A percentile compares a stretch with the other conserved stretches of the same genome.
These are phyloP conservation scores for Barnettozyma hawaiiensis DNA, from an alignment of 1,139 yeast species.

Conservation along the genomic window DNA sequence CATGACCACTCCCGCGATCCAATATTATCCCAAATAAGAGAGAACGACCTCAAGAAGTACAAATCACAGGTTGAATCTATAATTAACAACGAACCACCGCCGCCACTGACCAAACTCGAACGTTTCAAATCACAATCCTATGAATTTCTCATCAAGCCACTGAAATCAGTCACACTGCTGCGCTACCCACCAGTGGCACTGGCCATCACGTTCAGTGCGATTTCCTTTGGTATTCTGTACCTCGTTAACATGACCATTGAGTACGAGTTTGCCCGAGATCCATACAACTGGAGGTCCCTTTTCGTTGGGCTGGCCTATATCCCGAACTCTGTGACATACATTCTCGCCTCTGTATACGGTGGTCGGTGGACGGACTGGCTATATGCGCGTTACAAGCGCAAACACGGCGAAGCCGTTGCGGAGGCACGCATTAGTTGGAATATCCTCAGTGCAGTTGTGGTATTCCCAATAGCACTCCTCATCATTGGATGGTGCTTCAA, in stretches of 20 bases:
- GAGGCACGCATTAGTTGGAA: slow-evolving; percentile 80
- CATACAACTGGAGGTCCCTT: slow-evolving; percentile 63
- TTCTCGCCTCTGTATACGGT: slow-evolving; percentile 67
- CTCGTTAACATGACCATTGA: slow-evolving; percentile 73
- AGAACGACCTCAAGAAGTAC: slow-evolving; percentile 27
- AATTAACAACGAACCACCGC: too few species aligned
- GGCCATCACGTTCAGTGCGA: slow-evolving; percentile 58
- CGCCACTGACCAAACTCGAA: slow-evolving; percentile 15
- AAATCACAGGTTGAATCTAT: slow-evolving; percentile 25
- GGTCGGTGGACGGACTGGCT: slow-evolving; percentile 75
- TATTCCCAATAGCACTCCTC: slow-evolving; percentile 60
- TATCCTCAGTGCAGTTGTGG: slow-evolving; percentile 54
- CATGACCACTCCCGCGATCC: slow-evolving; percentile 16
- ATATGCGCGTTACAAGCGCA: slow-evolving; percentile 48
- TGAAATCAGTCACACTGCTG: slow-evolving; percentile 46
- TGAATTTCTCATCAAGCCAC: slow-evolving; percentile 41
- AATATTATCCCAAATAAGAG: slow-evolving; percentile 5
- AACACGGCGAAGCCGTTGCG: slow-evolving; percentile 63
- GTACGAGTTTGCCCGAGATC: slow-evolving; percentile 52
- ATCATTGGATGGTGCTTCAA: slow-evolving; percentile 82
- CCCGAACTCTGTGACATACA: slow-evolving; percentile 76
- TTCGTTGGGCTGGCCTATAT: slow-evolving; percentile 73
- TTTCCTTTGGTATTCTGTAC: slow-evolving; percentile 64
- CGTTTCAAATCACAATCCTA: slow-evolving; percentile 29
- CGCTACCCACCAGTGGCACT: slow-evolving; percentile 69